Evolutionary conservation across 163 green algal species (phyloP).

Genomic region (Scenedesmus sp.): DNA sequence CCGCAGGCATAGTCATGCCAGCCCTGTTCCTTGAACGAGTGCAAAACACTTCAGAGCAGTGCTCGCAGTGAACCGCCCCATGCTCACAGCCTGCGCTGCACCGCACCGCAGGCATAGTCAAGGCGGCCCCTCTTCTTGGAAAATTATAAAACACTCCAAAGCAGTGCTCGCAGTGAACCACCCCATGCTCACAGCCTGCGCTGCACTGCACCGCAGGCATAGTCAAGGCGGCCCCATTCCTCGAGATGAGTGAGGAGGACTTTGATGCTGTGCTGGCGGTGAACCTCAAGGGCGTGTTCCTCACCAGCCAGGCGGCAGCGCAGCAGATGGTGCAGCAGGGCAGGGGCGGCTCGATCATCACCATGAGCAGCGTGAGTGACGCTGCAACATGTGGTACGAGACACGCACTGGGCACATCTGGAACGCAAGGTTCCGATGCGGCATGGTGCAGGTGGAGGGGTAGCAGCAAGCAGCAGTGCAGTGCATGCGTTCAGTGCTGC

Average conservation of each 20-base stretch:
- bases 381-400: background rate
- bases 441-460: too few relatives aligned
- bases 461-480: too few relatives aligned
- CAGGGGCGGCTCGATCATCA: constrained; percentile 49
- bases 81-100: too few relatives aligned
- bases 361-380: constrained; percentile 48
- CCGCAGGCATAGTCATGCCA: constrained; percentile 81
- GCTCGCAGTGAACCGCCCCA: constrained; percentile 80
- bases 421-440: too few relatives aligned
- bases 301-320: constrained; percentile 70
- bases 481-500: constrained; percentile 10
- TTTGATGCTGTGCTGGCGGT: constrained; percentile 89
- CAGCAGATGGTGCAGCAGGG: constrained; percentile 42
- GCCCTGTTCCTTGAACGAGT: constrained; percentile 89
- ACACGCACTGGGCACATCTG: too few relatives aligned
- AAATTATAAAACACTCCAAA: constrained; percentile 90
- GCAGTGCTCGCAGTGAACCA: constrained; percentile 86
- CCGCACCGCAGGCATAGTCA: constrained; percentile 79
- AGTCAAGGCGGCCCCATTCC: constrained; percentile 81
- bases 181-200: background rate
- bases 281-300: constrained; percentile 93
- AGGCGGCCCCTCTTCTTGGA: constrained; percentile 84
- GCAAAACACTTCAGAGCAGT: constrained; percentile 91
- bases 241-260: constrained; percentile 91
- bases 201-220: constrained; percentile 73